A percentile compares a stretch with the other conserved stretches of the same genome.
Conservation (phyloP, 2,329 filamentous ascomycete species). For the Venturia asperata region DNA sequence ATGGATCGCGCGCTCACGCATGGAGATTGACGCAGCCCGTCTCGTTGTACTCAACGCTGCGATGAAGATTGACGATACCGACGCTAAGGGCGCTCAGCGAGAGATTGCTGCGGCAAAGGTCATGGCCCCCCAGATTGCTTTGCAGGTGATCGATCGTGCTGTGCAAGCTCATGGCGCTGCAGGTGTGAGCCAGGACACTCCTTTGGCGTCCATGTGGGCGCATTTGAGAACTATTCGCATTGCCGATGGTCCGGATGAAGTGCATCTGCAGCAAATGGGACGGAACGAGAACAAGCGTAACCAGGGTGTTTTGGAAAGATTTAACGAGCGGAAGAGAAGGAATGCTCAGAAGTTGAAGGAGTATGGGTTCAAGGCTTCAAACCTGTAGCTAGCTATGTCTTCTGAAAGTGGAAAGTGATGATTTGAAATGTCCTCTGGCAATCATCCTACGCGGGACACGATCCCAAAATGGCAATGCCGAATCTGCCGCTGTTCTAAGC, state of each 20-base stretch:
- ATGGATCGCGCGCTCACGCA: constrained; percentile 83
- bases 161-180: constrained; percentile 88
- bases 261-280: constrained; percentile 67
- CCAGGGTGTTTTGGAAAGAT: not conserved
- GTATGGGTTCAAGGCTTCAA: constrained; percentile 15
- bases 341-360: constrained; percentile 19
- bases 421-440: too few relatives aligned
- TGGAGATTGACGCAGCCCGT: constrained; percentile 89
- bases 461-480: too few relatives aligned
- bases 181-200: constrained; percentile 90
- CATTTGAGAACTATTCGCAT: constrained; percentile 73
- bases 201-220: constrained; percentile 70
- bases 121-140: constrained; percentile 70
- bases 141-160: constrained; percentile 87
- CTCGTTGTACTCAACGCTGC: constrained; percentile 90
- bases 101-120: constrained; percentile 97
- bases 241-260: constrained; percentile 93
- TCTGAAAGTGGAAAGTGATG: not conserved
- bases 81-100: constrained; percentile 81
- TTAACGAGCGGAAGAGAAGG: constrained; percentile 1
- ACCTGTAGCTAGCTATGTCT: not conserved
- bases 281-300: constrained; percentile 63
- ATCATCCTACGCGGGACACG: too few relatives aligned
- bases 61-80: constrained; percentile 82
- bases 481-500: too few relatives aligned